These are phyloP conservation scores for Meripilus lineatus DNA, from an alignment of 1,284 basidiomycete genomes.

Conservation along the genomic window DNA sequence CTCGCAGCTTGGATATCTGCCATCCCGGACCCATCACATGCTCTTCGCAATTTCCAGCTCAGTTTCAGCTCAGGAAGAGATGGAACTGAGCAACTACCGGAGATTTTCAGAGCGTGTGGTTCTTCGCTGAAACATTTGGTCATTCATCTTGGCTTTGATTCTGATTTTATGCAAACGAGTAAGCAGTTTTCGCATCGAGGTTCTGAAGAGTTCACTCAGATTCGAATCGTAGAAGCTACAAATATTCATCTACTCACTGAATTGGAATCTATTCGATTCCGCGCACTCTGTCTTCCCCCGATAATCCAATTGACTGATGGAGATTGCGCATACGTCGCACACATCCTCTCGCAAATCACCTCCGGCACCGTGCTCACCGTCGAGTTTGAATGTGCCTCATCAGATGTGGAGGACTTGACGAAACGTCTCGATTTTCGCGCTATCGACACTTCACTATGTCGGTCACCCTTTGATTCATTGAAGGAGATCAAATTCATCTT, in stretches of 20 bases:
- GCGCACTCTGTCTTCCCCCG: neutral
- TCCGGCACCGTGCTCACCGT: neutral
- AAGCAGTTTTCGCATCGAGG: neutral
- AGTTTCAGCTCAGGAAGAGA: neutral
- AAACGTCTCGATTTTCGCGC: neutral
- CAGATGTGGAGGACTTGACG: neutral
- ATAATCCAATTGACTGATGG: neutral
- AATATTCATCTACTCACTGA: neutral
- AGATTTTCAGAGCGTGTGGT: neutral
- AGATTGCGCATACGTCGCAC: neutral
- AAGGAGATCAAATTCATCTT: neutral
- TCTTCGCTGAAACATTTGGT: neutral
- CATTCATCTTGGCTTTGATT: neutral
- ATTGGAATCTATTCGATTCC: neutral
- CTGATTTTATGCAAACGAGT: neutral
- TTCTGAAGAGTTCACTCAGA: neutral
- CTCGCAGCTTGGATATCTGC: neutral
- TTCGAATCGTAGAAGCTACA: neutral
- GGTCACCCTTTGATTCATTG: neutral
- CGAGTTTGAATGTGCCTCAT: neutral
- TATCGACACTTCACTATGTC: neutral
- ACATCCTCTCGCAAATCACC: neutral
- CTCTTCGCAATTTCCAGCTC: neutral
- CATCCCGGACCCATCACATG: neutral
- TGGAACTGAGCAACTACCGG: neutral